Percentiles rank a stretch among this genome's conserved stretches.
phyloP scores from a whole-genome alignment of 2,329 filamentous ascomycete species.

The Fusarium proliferatum region DNA sequence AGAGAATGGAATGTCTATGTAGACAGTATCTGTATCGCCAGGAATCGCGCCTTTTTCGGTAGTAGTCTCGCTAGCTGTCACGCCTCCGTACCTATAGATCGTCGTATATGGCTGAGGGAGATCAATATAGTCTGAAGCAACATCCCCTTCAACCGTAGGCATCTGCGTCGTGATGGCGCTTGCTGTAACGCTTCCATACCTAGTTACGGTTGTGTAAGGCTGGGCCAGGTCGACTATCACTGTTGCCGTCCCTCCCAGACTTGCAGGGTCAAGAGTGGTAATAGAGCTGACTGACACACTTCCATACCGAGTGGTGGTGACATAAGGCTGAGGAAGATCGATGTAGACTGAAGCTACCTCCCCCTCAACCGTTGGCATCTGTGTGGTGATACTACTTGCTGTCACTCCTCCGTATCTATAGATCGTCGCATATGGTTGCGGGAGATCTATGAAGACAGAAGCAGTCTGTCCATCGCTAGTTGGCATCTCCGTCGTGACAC shows the following conservation, averaged over 20 bases:
- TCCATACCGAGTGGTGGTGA: neutral
- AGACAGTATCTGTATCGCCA: neutral
- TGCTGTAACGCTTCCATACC: neutral
- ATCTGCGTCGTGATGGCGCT: neutral
- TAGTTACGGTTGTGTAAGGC: neutral
- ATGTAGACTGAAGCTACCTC: neutral
- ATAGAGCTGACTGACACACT: neutral
- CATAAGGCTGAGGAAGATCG: neutral
- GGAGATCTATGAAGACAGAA: neutral
- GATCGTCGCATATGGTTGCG: neutral
- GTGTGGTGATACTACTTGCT: neutral
- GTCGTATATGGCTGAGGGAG: neutral
- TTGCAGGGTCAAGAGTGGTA: neutral
- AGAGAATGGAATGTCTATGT: neutral
- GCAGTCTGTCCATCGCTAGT: neutral
- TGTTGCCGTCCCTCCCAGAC: neutral
- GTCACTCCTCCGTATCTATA: neutral
- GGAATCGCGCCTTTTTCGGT: neutral
- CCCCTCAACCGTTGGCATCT: neutral
- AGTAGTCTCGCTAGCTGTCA: neutral
- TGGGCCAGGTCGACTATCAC: neutral
- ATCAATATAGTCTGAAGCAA: neutral
- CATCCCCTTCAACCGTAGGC: neutral
- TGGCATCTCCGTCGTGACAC: too few species aligned
- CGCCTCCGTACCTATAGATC: neutral